Evolutionary conservation across 371 early-diverging fungal genomes (phyloP).

Genomic region (Mucor plumbeus): DNA sequence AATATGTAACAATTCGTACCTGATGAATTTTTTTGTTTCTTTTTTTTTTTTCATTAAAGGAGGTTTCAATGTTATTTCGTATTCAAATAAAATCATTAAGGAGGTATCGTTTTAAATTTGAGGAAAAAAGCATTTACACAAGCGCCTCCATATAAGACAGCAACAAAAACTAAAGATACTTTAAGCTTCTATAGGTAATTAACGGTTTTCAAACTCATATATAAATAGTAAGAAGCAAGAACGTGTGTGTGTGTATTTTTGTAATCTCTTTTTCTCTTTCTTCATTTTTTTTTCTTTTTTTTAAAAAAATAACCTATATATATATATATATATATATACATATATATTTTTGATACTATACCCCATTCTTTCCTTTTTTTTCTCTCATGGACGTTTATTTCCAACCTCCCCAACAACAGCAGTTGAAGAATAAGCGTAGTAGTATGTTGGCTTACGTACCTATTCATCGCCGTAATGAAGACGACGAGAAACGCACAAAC

Average conservation of each 20-base stretch:
- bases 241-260: slow-evolving; percentile 7
- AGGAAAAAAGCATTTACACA: neutral
- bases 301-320: neutral
- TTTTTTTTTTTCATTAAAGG: neutral
- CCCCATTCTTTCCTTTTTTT: slow-evolving; percentile 1
- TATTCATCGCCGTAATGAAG: slow-evolving; percentile 37
- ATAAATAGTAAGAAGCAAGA: neutral
- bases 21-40: neutral
- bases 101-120: neutral
- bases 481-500: slow-evolving; percentile 28
- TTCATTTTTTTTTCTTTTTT: slow-evolving; percentile 15
- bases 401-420: slow-evolving; percentile 7
- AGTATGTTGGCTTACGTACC: slow-evolving; percentile 38
- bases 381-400: slow-evolving; percentile 8
- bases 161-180: no score
- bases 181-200: neutral
- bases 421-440: slow-evolving; percentile 19
- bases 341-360: neutral
- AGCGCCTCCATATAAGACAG: neutral
- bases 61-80: neutral
- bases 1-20: neutral
- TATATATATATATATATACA: neutral
- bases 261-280: neutral
- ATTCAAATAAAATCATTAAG: neutral
- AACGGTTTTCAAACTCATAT: neutral